A percentile compares a stretch with the other conserved stretches of the same genome.
phyloP scores from a whole-genome alignment of 2,329 filamentous ascomycete species.

The Berkeleyomyces basicola region DNA sequence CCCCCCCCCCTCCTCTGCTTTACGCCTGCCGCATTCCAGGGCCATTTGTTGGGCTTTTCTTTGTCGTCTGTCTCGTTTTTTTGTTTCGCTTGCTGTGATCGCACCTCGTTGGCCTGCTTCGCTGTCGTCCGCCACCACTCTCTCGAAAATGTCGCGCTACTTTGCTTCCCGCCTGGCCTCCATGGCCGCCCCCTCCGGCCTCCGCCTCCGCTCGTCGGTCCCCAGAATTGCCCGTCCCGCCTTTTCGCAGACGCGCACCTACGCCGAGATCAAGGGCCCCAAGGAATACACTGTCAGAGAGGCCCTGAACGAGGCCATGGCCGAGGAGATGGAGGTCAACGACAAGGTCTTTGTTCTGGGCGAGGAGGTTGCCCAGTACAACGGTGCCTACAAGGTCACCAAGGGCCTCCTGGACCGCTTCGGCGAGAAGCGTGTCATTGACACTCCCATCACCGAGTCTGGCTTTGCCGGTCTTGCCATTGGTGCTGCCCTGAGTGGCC shows the following conservation, averaged over 20 bases:
- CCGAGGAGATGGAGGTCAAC: conserved; percentile 90
- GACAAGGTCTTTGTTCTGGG: conserved; percentile 90
- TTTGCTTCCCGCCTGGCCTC: conserved; percentile 13
- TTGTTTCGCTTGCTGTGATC: neutral
- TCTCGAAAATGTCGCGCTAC: conserved; percentile 13
- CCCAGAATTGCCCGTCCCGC: conserved; percentile 12
- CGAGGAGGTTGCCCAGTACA: conserved; percentile 99
- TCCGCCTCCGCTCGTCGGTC: conserved; percentile 4
- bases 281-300: conserved; percentile 97
- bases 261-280: conserved; percentile 40
- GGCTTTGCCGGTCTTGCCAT: conserved; percentile 89
- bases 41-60: neutral
- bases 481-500: conserved; percentile 82
- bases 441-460: conserved; percentile 95
- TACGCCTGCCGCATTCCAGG: conserved; percentile 1
- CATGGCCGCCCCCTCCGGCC: conserved; percentile 7
- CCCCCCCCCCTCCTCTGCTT: conserved; percentile 6
- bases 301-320: conserved; percentile 91
- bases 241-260: conserved; percentile 32
- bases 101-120: neutral
- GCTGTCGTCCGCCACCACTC: neutral
- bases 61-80: neutral
- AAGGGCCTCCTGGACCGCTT: conserved; percentile 95
- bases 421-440: conserved; percentile 92
- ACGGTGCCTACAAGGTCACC: conserved; percentile 99